phyloP scores from a whole-genome alignment of 495 filamentous ascomycete genomes.

The Polyplosphaeria fusca region DNA sequence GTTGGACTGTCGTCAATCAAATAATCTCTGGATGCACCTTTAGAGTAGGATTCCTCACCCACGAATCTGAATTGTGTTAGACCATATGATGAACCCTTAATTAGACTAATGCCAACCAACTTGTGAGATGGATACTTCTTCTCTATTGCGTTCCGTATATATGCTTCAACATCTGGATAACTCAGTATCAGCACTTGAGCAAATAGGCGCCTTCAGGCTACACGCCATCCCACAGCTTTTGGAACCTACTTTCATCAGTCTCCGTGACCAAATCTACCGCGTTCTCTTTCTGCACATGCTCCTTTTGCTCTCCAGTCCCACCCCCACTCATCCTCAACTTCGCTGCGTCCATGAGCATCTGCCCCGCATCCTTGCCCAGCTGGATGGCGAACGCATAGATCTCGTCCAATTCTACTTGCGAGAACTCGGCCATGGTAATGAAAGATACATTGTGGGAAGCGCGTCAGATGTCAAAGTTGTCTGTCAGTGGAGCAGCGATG shows the following conservation, averaged over 20 bases:
- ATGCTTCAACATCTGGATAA: constrained; percentile 61
- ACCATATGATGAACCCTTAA: too few relatives aligned
- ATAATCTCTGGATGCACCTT: constrained; percentile 56
- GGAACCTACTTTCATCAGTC: constrained; percentile 59
- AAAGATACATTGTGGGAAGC: neutral
- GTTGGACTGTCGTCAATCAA: constrained; percentile 60
- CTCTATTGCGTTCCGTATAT: constrained; percentile 56
- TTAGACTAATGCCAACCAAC: constrained; percentile 49
- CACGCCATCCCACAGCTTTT: neutral
- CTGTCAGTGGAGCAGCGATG: too few relatives aligned
- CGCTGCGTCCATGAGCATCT: constrained; percentile 54
- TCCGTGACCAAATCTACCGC: constrained; percentile 71
- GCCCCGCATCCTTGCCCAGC: constrained; percentile 61
- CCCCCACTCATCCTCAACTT: constrained; percentile 46
- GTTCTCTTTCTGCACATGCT: constrained; percentile 57
- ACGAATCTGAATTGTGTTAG: constrained; percentile 53
- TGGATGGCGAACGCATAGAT: constrained; percentile 65
- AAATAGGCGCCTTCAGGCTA: neutral
- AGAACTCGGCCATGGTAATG: constrained; percentile 17
- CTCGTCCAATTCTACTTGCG: constrained; percentile 51
- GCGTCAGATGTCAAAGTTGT: neutral
- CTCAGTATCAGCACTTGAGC: neutral
- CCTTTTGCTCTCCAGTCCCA: constrained; percentile 27
- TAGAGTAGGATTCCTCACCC: constrained; percentile 67
- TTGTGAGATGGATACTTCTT: constrained; percentile 59